Percentiles rank a stretch among this genome's conserved stretches.
Evolutionary conservation across 2,329 filamentous ascomycete genomes (phyloP).

Genomic region (Beauveria sp.): DNA sequence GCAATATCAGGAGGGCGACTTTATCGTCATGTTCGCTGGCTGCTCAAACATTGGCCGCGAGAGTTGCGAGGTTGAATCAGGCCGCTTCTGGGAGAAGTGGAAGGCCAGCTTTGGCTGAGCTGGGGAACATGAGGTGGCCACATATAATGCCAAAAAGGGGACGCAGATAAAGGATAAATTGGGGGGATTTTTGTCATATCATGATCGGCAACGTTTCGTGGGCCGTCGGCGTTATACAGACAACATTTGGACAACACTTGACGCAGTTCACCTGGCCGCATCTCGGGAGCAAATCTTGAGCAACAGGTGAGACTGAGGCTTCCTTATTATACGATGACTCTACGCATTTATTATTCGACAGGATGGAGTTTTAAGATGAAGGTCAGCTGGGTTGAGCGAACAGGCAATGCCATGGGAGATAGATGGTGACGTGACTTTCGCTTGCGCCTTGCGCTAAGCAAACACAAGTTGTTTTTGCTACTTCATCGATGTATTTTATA

Average conservation of each 20-base stretch:
- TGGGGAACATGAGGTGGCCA: not conserved
- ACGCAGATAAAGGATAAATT: not conserved
- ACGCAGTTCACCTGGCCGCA: not conserved
- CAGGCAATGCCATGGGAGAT: not conserved
- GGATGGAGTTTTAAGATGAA: constrained; percentile 1
- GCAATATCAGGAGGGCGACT: constrained; percentile 74
- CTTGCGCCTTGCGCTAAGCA: not conserved
- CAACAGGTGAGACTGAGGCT: not conserved
- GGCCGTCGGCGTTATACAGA: constrained; percentile 10
- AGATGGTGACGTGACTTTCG: not conserved
- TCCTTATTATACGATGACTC: constrained; percentile 1
- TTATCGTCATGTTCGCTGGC: constrained; percentile 69
- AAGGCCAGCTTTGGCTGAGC: constrained; percentile 30
- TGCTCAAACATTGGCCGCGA: constrained; percentile 54
- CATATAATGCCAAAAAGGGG: not conserved
- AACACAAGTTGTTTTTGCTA: not conserved
- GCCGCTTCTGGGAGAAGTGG: constrained; percentile 41
- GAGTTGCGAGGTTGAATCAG: constrained; percentile 66
- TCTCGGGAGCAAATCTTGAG: not conserved
- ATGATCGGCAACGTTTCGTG: constrained; percentile 8
- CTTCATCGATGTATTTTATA: constrained; percentile 10
- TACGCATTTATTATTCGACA: constrained; percentile 3
- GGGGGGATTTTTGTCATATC: constrained; percentile 2
- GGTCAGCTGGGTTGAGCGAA: not conserved
- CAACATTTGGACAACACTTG: constrained; percentile 10